Evolutionary conservation across 495 filamentous ascomycete species (phyloP).

Genomic region (Filosporella fistucella): DNA sequence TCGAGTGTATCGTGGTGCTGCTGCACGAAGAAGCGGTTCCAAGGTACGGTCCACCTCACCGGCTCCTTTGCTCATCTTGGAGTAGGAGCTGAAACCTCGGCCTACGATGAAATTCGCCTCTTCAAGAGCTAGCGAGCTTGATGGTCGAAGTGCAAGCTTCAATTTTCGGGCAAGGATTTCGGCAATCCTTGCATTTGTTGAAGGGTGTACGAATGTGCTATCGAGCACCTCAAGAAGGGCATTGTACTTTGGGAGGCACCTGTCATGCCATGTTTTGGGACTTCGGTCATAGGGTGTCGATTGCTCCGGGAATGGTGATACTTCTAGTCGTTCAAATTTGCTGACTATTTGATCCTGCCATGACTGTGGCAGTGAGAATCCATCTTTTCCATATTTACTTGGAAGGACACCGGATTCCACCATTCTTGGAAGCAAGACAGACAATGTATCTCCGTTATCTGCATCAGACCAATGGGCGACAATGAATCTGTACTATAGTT

Average conservation of each 20-base stretch:
- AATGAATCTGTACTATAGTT: slow-evolving; percentile 51
- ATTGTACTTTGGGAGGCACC: slow-evolving; percentile 51
- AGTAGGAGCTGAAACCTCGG: slow-evolving; percentile 49
- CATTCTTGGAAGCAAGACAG: slow-evolving; percentile 64
- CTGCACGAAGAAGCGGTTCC: slow-evolving; percentile 52
- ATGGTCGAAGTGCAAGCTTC: slow-evolving; percentile 51
- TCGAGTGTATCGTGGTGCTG: slow-evolving; percentile 56
- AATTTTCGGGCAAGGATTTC: slow-evolving; percentile 51
- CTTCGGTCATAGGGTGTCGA: slow-evolving; percentile 26
- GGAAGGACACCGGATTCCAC: slow-evolving; percentile 46
- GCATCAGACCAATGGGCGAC: slow-evolving; percentile 62
- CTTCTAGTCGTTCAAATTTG: slow-evolving; percentile 52
- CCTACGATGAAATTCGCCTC: slow-evolving; percentile 54
- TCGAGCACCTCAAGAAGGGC: slow-evolving; percentile 46
- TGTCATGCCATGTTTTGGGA: slow-evolving; percentile 47
- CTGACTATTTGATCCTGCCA: slow-evolving; percentile 67
- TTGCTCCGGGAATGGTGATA: slow-evolving; percentile 51
- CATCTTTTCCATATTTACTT: slow-evolving; percentile 43
- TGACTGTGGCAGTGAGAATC: slow-evolving; percentile 55
- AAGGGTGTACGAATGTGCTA: slow-evolving; percentile 43
- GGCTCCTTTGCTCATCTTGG: slow-evolving; percentile 42
- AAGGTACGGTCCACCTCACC: slow-evolving; percentile 48
- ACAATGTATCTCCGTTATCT: slow-evolving; percentile 61
- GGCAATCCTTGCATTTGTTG: slow-evolving; percentile 47
- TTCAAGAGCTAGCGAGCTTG: slow-evolving; percentile 46